Evolutionary conservation across 768 basidiomycete genomes (phyloP).

Genomic region (Mycena albidolilacea): DNA sequence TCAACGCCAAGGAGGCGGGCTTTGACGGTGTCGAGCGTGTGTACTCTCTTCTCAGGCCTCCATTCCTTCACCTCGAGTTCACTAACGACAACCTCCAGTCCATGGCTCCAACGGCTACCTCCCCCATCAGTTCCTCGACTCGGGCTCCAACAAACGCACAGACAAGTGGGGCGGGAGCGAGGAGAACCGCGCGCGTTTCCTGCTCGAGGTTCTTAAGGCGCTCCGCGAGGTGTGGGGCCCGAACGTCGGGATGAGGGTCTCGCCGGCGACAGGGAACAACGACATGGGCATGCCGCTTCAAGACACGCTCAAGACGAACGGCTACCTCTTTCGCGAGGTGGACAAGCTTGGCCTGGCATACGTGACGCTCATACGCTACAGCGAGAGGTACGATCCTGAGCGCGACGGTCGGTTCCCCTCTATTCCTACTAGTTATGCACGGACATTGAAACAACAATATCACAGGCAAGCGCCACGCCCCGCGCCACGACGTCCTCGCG

Average conservation of each 20-base stretch:
- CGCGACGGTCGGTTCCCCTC: constrained; percentile 1
- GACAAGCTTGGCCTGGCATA: not conserved
- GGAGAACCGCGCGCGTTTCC: constrained; percentile 47
- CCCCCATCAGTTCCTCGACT: constrained; percentile 11
- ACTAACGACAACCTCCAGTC: not conserved
- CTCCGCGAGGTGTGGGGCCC: constrained; percentile 50
- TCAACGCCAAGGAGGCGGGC: not conserved
- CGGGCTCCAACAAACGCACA: constrained; percentile 2
- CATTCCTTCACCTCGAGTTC: too few species aligned
- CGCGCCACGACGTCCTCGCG: constrained; percentile 47
- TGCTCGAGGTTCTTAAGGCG: constrained; percentile 49
- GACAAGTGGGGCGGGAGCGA: constrained; percentile 14
- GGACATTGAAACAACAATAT: not conserved
- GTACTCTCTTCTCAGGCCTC: too few species aligned
- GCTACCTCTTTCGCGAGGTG: not conserved
- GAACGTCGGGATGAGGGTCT: constrained; percentile 49
- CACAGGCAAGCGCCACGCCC: constrained; percentile 39
- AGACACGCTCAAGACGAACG: not conserved
- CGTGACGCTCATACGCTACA: not conserved
- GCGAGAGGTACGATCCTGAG: not conserved
- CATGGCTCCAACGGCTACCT: not conserved
- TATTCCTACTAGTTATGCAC: too few species aligned
- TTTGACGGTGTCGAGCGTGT: too few species aligned
- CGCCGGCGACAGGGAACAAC: constrained; percentile 42
- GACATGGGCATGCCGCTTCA: constrained; percentile 20